phyloP scores from a whole-genome alignment of 257 asterid species.

The Thymus mandschuricus region DNA sequence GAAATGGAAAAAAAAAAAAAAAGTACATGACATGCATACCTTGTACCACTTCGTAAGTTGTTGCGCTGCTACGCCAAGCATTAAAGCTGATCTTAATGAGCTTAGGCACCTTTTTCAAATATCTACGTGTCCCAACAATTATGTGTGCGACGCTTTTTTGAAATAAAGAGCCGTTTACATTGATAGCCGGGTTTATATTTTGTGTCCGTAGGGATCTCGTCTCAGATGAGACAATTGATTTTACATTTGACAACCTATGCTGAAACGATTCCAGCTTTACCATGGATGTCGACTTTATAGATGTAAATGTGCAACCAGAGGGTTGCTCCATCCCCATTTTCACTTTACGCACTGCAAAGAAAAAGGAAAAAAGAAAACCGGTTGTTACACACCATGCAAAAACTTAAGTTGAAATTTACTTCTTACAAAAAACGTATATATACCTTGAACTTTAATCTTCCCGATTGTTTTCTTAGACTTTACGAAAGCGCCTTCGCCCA shows the following conservation, averaged over 20 bases:
- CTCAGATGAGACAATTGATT: constrained; percentile 74
- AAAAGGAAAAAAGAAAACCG: neutral
- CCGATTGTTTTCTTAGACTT: constrained; percentile 83
- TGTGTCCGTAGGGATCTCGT: constrained; percentile 64
- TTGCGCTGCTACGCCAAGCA: constrained; percentile 73
- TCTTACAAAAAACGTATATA: constrained; percentile 20
- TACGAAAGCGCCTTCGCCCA: constrained; percentile 72
- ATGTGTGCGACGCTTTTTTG: constrained; percentile 68
- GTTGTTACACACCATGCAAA: constrained; percentile 21
- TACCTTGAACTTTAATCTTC: constrained; percentile 92
- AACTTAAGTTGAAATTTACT: constrained; percentile 23
- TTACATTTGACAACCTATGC: constrained; percentile 63
- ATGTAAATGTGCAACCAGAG: constrained; percentile 74
- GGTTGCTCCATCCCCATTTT: constrained; percentile 92
- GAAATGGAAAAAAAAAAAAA: neutral
- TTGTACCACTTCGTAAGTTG: constrained; percentile 74
- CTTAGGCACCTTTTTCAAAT: constrained; percentile 74
- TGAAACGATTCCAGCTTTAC: constrained; percentile 73
- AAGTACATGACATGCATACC: constrained; percentile 45
- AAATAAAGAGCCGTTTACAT: constrained; percentile 63
- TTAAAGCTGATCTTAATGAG: constrained; percentile 67
- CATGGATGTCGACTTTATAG: constrained; percentile 63
- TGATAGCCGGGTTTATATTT: constrained; percentile 55
- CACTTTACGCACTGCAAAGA: constrained; percentile 81
- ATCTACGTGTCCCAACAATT: constrained; percentile 71